Percentiles rank a stretch among this genome's conserved stretches.
These are phyloP conservation scores for Solanum rostratum DNA, from an alignment of 257 asterid species.

Conservation along the genomic window DNA sequence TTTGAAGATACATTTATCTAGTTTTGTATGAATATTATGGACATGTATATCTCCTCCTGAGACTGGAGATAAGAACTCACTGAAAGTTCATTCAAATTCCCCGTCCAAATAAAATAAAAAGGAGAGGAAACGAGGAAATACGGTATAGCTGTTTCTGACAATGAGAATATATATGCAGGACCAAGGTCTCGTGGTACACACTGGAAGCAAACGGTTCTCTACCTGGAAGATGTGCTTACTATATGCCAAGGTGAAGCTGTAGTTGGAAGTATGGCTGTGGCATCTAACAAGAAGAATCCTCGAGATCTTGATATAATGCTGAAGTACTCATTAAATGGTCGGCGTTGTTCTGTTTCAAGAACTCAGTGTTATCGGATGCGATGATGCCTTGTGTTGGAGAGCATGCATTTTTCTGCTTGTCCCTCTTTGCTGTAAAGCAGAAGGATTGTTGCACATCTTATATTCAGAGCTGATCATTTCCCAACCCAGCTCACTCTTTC, in stretches of 20 bases:
- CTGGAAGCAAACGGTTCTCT: constrained; percentile 91
- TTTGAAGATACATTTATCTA: neutral
- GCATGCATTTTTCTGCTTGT: neutral
- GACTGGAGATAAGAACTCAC: neutral
- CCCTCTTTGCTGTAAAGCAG: neutral
- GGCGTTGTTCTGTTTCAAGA: constrained; percentile 47
- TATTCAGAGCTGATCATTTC: neutral
- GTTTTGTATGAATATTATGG: neutral
- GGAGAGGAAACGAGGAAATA: neutral
- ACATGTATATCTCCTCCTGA: neutral
- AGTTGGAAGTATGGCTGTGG: constrained; percentile 54
- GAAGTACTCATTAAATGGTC: constrained; percentile 69
- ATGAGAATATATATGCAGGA: constrained; percentile 25
- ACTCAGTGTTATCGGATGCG: constrained; percentile 69
- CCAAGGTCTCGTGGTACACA: constrained; percentile 86
- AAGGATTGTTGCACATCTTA: neutral
- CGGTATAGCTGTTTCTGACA: neutral
- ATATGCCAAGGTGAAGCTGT: constrained; percentile 78
- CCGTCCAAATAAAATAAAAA: neutral
- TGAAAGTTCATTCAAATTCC: neutral
- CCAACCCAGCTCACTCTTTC: neutral
- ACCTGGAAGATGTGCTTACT: constrained; percentile 82
- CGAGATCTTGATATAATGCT: constrained; percentile 80
- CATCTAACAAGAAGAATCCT: constrained; percentile 87
- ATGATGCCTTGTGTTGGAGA: neutral